Evolutionary conservation across 1,139 yeast species (phyloP), one percentile per base, ranked within the genome.

Genomic region (Debaryomyces fabryi): DNA sequence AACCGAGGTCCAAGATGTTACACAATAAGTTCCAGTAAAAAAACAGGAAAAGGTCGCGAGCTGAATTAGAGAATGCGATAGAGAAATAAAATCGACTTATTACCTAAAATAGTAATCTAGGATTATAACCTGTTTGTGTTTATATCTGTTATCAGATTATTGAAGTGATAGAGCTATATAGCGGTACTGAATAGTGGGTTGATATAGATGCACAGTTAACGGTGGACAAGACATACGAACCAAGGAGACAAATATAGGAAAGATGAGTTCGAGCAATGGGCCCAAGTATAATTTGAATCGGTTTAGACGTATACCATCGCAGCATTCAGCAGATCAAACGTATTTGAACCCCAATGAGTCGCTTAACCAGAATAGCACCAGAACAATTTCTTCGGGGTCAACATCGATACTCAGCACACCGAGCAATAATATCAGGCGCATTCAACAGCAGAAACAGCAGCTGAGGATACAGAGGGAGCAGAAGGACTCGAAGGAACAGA

Each of bases 391-490:
- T 25, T 67, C 72, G 7, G 68, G 75, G 2, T 69, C 76, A 1
- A 49, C 55, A 3, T 67, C 72, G 5, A 67, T 68, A 54, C 58
- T 69, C 30, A 67, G 72, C 46, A 65, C 72, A 1, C 74, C 74
- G 5, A 67, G 72, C 47, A 67, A 67, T 46, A 61, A 65, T 44
- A 65, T 66, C 38, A 55, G 69, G 43, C 59, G 55, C 40, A 53
- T 52, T 25, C 49, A 50, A 42, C 49, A 52, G 37, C 54, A 46
- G 43, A 49, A 48, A 44, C 52, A 47, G 47, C 54, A 44, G 40
- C 54, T 51, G 45, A 52, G 50, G 24, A 55, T 36, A 30, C 40
- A 45, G 45, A 40, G 46, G 27, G 49, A 44, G 16, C 37, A 39
- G 9, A 37, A 46, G 10, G 43, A 50, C 18, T 45, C 42, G 36